Conservation (phyloP, 768 basidiomycete species). For the Rickenella mellea region DNA sequence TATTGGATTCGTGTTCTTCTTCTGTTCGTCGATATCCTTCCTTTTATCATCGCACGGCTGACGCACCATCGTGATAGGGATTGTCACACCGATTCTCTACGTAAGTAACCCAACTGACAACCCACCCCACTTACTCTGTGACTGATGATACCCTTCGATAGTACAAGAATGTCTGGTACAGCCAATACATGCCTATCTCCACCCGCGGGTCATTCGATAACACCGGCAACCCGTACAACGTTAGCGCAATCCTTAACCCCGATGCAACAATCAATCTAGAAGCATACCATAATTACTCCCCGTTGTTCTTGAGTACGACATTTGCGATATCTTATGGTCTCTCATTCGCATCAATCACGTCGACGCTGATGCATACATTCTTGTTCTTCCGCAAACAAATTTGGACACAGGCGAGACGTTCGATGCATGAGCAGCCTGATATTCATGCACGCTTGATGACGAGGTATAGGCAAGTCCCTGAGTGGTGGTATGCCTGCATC, state of each 20-base stretch:
- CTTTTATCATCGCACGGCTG: slow-evolving; percentile 22
- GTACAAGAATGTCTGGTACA: slow-evolving; percentile 28
- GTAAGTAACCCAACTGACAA: slow-evolving; percentile 90
- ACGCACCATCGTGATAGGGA: slow-evolving; percentile 19
- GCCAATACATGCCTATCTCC: slow-evolving; percentile 27
- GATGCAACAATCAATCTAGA: slow-evolving; percentile 21
- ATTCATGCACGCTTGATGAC: slow-evolving; percentile 54
- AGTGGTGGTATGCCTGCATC: slow-evolving; percentile 45
- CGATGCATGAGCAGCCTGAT: slow-evolving; percentile 47
- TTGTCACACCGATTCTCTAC: slow-evolving; percentile 79
- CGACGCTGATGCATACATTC: slow-evolving; percentile 31
- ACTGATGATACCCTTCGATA: slow-evolving; percentile 17
- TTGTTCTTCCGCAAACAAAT: slow-evolving; percentile 53
- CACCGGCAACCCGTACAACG: slow-evolving; percentile 29
- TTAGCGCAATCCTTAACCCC: slow-evolving; percentile 26
- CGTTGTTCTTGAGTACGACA: slow-evolving; percentile 27
- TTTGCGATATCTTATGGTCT: slow-evolving; percentile 16
- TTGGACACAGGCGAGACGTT: slow-evolving; percentile 36
- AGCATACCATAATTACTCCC: slow-evolving; percentile 27
- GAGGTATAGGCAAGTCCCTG: slow-evolving; percentile 47
- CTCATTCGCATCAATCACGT: slow-evolving; percentile 33
- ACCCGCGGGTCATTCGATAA: slow-evolving; percentile 35
- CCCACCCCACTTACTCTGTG: slow-evolving; percentile 5
- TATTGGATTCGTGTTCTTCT: slow-evolving; percentile 30
- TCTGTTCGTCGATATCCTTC: slow-evolving; percentile 23